Evolutionary conservation across 331 rosid species (phyloP).

Genomic region (Quercus lobata): DNA sequence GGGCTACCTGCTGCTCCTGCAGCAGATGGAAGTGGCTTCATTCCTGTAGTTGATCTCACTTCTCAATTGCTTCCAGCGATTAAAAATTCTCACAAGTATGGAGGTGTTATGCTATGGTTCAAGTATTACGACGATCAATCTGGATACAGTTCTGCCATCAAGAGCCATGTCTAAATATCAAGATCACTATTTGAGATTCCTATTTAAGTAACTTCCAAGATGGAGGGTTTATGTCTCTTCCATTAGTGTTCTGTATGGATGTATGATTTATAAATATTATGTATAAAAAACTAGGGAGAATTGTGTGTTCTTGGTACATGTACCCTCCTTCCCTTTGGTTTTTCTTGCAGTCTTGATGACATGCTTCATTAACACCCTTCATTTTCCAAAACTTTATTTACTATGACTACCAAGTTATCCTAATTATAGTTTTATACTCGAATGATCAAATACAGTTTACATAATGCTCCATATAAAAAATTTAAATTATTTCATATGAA

Average conservation of each 20-base stretch:
- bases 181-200: background rate
- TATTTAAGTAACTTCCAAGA: background rate
- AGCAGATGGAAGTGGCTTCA: conserved; percentile 7
- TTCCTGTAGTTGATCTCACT: background rate
- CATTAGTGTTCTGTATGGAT: background rate
- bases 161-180: conserved; percentile 28
- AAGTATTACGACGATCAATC: conserved; percentile 48
- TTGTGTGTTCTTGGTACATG: too few species aligned
- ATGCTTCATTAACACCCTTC: too few species aligned
- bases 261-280: too few species aligned
- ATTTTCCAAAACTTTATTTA: too few species aligned
- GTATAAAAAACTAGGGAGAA: too few species aligned
- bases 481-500: too few species aligned
- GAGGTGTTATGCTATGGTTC: conserved; percentile 59
- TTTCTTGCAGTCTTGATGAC: too few species aligned
- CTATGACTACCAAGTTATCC: too few species aligned
- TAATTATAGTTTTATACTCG: too few species aligned
- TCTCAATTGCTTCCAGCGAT: background rate
- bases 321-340: background rate
- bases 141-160: conserved; percentile 43
- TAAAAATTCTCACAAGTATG: conserved; percentile 40
- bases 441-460: too few species aligned
- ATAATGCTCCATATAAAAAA: too few species aligned
- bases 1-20: background rate
- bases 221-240: background rate